A percentile compares a stretch with the other conserved stretches of the same genome.
Conservation (phyloP, 352 stramenopile genomes). For the Ophiocytium majus region DNA sequence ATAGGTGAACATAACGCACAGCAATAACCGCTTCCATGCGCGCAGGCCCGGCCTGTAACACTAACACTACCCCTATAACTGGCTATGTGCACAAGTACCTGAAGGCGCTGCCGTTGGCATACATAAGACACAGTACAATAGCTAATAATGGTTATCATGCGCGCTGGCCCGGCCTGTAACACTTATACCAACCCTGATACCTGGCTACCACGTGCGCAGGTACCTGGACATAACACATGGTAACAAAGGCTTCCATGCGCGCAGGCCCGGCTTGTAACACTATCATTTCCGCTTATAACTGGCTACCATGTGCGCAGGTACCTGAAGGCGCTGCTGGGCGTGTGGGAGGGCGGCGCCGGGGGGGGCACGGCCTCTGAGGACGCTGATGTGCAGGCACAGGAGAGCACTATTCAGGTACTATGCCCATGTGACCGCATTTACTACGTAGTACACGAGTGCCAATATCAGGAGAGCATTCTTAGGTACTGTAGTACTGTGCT, state of each 20-base stretch:
- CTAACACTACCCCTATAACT: too few species aligned
- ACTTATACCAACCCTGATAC: not conserved
- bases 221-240: not conserved
- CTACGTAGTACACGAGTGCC: not conserved
- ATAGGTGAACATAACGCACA: too few species aligned
- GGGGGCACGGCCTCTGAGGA: constrained; percentile 66
- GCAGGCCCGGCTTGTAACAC: not conserved
- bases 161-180: not conserved
- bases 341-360: constrained; percentile 71
- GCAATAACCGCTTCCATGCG: too few species aligned
- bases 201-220: not conserved
- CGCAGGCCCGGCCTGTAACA: too few species aligned
- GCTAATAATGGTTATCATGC: too few species aligned
- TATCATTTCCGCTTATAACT: constrained; percentile 70
- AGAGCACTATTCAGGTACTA: constrained; percentile 41
- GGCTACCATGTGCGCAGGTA: constrained; percentile 62
- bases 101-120: too few species aligned
- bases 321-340: constrained; percentile 71
- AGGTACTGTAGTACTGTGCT: too few species aligned
- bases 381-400: constrained; percentile 66
- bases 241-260: not conserved
- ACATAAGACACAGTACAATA: too few species aligned
- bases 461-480: too few species aligned
- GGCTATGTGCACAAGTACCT: too few species aligned
- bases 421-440: not conserved